Percentiles rank a stretch among this genome's conserved stretches.
phyloP scores from a whole-genome alignment of 1,139 yeast genomes.

The Yamadazyma pseudoaaseri region DNA sequence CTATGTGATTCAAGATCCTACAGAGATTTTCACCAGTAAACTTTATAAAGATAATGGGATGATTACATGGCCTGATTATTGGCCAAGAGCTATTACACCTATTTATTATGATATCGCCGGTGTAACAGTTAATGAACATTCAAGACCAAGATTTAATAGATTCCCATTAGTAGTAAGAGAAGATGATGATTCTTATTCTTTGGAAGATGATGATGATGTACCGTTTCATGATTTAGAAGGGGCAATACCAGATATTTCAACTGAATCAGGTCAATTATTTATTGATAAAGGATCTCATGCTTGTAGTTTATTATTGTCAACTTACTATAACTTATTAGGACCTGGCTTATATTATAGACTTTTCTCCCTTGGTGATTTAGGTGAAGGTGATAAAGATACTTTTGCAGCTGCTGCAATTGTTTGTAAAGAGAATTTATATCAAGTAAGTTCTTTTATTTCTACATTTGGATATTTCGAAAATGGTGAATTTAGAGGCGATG shows the following conservation, averaged over 20 bases:
- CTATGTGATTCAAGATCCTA: slow-evolving; percentile 36
- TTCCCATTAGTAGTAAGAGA: slow-evolving; percentile 18
- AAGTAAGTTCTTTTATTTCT: slow-evolving; percentile 39
- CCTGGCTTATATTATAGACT: slow-evolving; percentile 54
- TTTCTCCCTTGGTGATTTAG: slow-evolving; percentile 55
- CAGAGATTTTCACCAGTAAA: slow-evolving; percentile 47
- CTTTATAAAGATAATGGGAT: slow-evolving; percentile 58
- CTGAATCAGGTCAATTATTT: slow-evolving; percentile 66
- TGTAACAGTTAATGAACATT: slow-evolving; percentile 26
- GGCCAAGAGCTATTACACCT: slow-evolving; percentile 76
- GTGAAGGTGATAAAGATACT: slow-evolving; percentile 72
- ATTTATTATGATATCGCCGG: slow-evolving; percentile 65
- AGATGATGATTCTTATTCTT: slow-evolving; percentile 1
- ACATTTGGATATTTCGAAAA: slow-evolving; percentile 32
- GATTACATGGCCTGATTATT: slow-evolving; percentile 81
- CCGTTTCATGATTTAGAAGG: slow-evolving; percentile 47
- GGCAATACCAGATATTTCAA: slow-evolving; percentile 56
- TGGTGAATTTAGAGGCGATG: slow-evolving; percentile 33
- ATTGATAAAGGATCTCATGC: slow-evolving; percentile 54
- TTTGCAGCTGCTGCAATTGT: slow-evolving; percentile 58
- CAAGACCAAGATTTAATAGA: slow-evolving; percentile 24
- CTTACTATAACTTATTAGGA: slow-evolving; percentile 60
- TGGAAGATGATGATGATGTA: slow-evolving; percentile 1
- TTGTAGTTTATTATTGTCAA: slow-evolving; percentile 47
- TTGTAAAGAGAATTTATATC: slow-evolving; percentile 49